These are phyloP conservation scores for Circinella minor DNA, from an alignment of 371 early-diverging fungal species.

Conservation along the genomic window DNA sequence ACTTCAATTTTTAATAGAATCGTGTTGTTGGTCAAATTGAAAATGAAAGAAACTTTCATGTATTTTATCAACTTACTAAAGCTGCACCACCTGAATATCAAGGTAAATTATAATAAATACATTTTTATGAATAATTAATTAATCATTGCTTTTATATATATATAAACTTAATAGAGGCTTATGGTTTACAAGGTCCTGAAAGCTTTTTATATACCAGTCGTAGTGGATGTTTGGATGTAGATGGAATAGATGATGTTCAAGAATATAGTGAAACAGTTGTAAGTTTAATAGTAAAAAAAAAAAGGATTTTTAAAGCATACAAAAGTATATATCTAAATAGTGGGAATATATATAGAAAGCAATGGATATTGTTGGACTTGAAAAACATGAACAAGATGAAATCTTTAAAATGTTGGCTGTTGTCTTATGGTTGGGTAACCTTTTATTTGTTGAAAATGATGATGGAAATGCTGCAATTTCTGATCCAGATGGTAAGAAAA, in stretches of 20 bases:
- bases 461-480: slow-evolving; percentile 66
- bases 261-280: slow-evolving; percentile 79
- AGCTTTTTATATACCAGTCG: slow-evolving; percentile 79
- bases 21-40: slow-evolving; percentile 96
- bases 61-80: slow-evolving; percentile 92
- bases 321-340: neutral
- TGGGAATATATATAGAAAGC: slow-evolving; percentile 56
- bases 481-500: slow-evolving; percentile 62
- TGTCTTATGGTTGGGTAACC: slow-evolving; percentile 86
- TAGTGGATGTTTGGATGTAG: slow-evolving; percentile 79
- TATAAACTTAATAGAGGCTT: slow-evolving; percentile 55
- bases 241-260: slow-evolving; percentile 78
- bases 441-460: slow-evolving; percentile 74
- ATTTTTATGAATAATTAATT: neutral
- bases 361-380: slow-evolving; percentile 81
- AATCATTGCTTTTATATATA: neutral
- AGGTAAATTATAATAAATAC: slow-evolving; percentile 36
- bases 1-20: slow-evolving; percentile 43
- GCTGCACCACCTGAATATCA: slow-evolving; percentile 77
- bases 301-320: neutral
- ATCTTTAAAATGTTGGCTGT: slow-evolving; percentile 83
- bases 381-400: slow-evolving; percentile 74
- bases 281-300: slow-evolving; percentile 21
- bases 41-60: slow-evolving; percentile 98
- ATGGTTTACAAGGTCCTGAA: slow-evolving; percentile 82